Percentiles rank a stretch among this genome's conserved stretches.
These are phyloP conservation scores for Dactylellina leptospora DNA, from an alignment of 2,329 filamentous ascomycete species.

Conservation along the genomic window DNA sequence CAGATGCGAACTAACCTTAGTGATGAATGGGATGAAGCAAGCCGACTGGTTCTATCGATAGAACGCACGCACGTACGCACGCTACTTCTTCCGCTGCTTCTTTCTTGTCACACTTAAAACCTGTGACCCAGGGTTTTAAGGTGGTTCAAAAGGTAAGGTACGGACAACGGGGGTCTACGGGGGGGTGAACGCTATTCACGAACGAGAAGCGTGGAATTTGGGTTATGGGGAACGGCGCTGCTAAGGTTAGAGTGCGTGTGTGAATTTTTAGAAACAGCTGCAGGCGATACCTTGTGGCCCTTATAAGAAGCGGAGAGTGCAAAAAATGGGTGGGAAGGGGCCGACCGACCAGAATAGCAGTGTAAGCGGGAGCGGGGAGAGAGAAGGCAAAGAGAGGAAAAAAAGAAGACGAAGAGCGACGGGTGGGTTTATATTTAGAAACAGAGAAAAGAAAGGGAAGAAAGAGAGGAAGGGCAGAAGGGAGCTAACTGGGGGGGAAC, in stretches of 20 bases:
- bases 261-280: conserved; percentile 54
- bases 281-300: conserved; percentile 52
- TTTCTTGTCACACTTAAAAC: conserved; percentile 42
- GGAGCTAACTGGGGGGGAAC: conserved; percentile 8
- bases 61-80: conserved; percentile 28
- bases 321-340: conserved; percentile 19
- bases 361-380: conserved; percentile 53
- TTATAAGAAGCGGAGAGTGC: conserved; percentile 37
- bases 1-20: conserved; percentile 41
- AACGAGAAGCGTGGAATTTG: conserved; percentile 46
- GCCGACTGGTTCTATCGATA: conserved; percentile 47
- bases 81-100: conserved; percentile 20
- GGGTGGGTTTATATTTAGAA: conserved; percentile 54
- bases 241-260: conserved; percentile 53
- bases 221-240: conserved; percentile 42
- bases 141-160: conserved; percentile 50
- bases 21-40: conserved; percentile 5
- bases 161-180: conserved; percentile 33
- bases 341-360: conserved; percentile 50
- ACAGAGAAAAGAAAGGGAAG: conserved; percentile 22
- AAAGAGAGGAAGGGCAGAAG: conserved; percentile 13
- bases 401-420: conserved; percentile 49
- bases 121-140: conserved; percentile 39
- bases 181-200: conserved; percentile 44
- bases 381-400: conserved; percentile 28